These are phyloP conservation scores for Cutaneotrichosporon dermatis DNA, from an alignment of 1,284 basidiomycete species.

Conservation along the genomic window DNA sequence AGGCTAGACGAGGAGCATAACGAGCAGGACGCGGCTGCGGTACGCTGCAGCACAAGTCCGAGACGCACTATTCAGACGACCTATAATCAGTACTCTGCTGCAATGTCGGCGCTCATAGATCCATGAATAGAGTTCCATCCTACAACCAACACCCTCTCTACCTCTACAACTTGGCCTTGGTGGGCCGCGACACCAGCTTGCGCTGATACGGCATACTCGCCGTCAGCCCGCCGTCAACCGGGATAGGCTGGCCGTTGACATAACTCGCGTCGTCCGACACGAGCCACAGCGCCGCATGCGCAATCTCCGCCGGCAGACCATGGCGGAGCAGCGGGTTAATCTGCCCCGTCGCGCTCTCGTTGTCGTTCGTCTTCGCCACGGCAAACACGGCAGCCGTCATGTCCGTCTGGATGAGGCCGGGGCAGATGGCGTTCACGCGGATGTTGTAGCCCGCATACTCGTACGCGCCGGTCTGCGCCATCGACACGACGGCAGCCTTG, in stretches of 20 bases:
- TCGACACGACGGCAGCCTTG: constrained; percentile 82
- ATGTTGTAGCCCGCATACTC: constrained; percentile 75
- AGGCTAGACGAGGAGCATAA: too few relatives aligned
- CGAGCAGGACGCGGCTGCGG: too few relatives aligned
- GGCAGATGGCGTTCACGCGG: constrained; percentile 87
- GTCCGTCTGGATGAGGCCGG: constrained; percentile 77
- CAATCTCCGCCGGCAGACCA: constrained; percentile 64
- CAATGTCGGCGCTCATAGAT: too few relatives aligned
- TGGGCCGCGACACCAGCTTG: constrained; percentile 37
- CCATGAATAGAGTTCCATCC: too few relatives aligned
- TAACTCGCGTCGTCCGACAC: constrained; percentile 89
- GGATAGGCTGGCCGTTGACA: constrained; percentile 82
- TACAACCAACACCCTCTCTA: not conserved
- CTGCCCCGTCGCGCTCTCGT: constrained; percentile 67
- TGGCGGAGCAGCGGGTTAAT: constrained; percentile 78
- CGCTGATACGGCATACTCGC: constrained; percentile 62
- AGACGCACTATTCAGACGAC: too few relatives aligned
- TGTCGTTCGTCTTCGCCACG: constrained; percentile 62
- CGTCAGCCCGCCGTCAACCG: constrained; percentile 79
- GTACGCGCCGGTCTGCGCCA: constrained; percentile 75
- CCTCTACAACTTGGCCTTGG: constrained; percentile 46
- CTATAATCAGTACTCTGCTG: too few relatives aligned
- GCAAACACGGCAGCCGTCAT: constrained; percentile 76
- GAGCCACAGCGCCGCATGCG: constrained; percentile 76
- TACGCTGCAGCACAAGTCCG: too few relatives aligned